Conservation (phyloP, 176 grass and related monocot species). For the Rhynchospora breviuscula region DNA sequence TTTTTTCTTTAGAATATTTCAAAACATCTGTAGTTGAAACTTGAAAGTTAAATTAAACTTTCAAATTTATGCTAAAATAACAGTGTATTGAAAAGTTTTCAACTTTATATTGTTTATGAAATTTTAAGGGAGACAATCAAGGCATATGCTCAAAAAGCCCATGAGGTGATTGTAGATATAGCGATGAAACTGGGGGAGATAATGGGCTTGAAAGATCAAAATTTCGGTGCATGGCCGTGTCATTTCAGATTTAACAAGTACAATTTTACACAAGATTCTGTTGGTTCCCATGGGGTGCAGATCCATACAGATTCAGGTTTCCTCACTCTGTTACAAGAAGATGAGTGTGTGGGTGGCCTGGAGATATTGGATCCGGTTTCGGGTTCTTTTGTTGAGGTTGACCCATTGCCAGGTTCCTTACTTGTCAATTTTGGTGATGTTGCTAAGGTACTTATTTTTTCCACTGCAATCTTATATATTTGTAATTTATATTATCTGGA, state of each 20-base stretch:
- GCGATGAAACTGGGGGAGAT: conserved; percentile 47
- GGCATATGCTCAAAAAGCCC: conserved; percentile 44
- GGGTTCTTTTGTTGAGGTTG: conserved; percentile 38
- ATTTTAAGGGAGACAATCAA: conserved; percentile 40
- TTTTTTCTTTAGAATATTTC: too few species aligned
- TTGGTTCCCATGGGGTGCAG: conserved; percentile 62
- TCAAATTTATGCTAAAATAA: background rate
- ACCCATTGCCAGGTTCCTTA: conserved; percentile 32
- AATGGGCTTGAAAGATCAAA: conserved; percentile 35
- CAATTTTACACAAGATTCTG: conserved; percentile 56
- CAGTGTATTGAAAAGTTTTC: background rate
- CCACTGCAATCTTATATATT: background rate
- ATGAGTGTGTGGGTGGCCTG: conserved; percentile 65
- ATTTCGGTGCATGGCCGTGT: conserved; percentile 61
- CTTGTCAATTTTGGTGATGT: conserved; percentile 79
- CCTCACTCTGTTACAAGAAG: conserved; percentile 78
- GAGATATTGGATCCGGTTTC: conserved; percentile 50
- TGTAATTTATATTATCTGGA: background rate
- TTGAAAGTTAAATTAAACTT: background rate
- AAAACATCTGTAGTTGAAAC: too few species aligned
- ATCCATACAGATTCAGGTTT: conserved; percentile 73
- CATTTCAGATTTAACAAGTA: conserved; percentile 78
- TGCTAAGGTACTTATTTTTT: conserved; percentile 39
- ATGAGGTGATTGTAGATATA: conserved; percentile 38
- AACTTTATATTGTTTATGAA: background rate